Evolutionary conservation across 768 basidiomycete species (phyloP), one percentile per base, ranked within the genome.

Genomic region (Tricholoma hemisulphureum): DNA sequence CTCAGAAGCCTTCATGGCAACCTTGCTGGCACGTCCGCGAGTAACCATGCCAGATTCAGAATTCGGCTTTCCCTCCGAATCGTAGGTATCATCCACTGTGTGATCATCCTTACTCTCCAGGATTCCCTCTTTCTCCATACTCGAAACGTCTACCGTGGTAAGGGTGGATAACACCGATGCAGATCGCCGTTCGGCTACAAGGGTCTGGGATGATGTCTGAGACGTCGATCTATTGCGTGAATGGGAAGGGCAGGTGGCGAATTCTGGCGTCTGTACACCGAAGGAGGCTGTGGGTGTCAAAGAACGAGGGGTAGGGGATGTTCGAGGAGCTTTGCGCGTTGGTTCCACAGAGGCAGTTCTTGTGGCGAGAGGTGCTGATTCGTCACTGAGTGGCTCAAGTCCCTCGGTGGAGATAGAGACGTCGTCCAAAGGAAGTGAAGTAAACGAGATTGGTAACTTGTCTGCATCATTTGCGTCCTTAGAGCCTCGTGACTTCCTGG

Each of bases 201-300:
- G 56, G 6, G 68, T 79, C 57, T 73, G 70, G 28, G 69, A 67
- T n/a, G 76, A 77, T 10, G 72, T 69, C 50, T 75, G 70, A 13
- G 77, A 77, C 18, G 67, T 72, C 11, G 76, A 77, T 37, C 77
- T 66, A 53, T 72, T 73, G 52, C 75, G 70, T 32, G 73, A 69
- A 64, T 76, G 72, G 35, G 43, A 54, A 37, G 45, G 63, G 35
- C 48, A 56, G 18, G 46, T 65, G 60, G 53, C 37, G 58, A 57
- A 41, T 58, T 48, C 54, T 35, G 59, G 51, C 35, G 52, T 52
- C 24, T 51, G 51, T 26, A 49, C 58, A 50, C 32, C 46, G 7
- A 49, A 55, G 24, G 31, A 37, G 41, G 54, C 55, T 37, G 53
- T 45, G 58, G 45, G 58, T 62, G 53, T 20, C 26, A 56, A 58